Evolutionary conservation across 495 filamentous ascomycete genomes (phyloP).

Genomic region (Immersiella caudata): DNA sequence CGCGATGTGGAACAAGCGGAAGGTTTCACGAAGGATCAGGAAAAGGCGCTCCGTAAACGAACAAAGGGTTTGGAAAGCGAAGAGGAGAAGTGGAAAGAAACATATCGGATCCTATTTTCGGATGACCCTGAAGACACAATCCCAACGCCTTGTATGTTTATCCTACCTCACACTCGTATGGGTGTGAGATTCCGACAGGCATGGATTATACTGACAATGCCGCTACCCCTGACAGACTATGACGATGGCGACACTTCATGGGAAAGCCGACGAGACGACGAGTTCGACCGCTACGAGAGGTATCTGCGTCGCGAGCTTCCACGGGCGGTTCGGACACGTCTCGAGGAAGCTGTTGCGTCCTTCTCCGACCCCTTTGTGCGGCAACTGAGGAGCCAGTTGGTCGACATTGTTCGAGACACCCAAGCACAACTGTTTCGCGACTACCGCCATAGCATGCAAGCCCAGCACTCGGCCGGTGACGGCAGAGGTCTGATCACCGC

Average conservation of each 20-base stretch:
- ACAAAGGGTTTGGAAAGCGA: background rate
- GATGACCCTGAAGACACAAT: background rate
- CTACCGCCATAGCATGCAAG: background rate
- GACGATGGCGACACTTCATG: background rate
- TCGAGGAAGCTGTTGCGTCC: background rate
- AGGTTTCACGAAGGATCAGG: background rate
- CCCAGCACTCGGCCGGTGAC: background rate
- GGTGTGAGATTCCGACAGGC: background rate
- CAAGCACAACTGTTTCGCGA: background rate
- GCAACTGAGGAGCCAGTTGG: background rate
- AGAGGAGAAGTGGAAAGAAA: background rate
- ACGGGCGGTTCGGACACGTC: background rate
- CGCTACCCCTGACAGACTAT: background rate
- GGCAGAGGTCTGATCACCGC: background rate
- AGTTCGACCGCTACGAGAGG: background rate
- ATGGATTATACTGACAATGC: background rate
- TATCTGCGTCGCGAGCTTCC: background rate
- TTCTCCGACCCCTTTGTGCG: background rate
- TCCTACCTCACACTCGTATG: background rate
- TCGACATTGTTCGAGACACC: background rate
- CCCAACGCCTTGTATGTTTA: background rate
- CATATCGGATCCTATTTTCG: background rate
- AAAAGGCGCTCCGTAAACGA: background rate
- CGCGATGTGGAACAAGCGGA: background rate
- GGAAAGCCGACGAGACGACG: background rate